phyloP scores from a whole-genome alignment of 1,139 yeast species.

The Nakaseomyces bracarensis region DNA sequence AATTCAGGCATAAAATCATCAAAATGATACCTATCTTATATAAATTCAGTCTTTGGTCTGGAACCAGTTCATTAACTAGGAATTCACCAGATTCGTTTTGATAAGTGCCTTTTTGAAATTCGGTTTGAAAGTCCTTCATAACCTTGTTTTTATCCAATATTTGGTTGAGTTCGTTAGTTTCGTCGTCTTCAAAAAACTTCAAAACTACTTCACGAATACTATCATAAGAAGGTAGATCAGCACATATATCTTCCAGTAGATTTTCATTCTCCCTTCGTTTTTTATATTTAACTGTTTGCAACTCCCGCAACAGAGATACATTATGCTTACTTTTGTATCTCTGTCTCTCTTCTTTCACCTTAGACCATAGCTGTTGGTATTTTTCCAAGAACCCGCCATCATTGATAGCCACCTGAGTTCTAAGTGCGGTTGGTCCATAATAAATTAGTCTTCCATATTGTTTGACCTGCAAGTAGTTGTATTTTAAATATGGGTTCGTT shows the following conservation, averaged over 20 bases:
- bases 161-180: slow-evolving; percentile 15
- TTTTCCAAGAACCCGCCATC: slow-evolving; percentile 19
- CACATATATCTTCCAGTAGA: slow-evolving; percentile 15
- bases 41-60: slow-evolving; percentile 18
- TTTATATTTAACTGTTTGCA: slow-evolving; percentile 8
- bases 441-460: slow-evolving; percentile 16
- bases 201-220: slow-evolving; percentile 13
- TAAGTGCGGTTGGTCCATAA: slow-evolving; percentile 27
- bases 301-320: slow-evolving; percentile 9
- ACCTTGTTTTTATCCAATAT: slow-evolving; percentile 23
- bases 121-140: slow-evolving; percentile 16
- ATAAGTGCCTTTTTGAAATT: slow-evolving; percentile 14
- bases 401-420: slow-evolving; percentile 16
- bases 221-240: slow-evolving; percentile 21
- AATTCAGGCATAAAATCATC: slow-evolving; percentile 18
- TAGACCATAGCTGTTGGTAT: slow-evolving; percentile 21
- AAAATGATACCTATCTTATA: slow-evolving; percentile 24
- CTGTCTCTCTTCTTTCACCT: slow-evolving; percentile 20
- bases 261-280: slow-evolving; percentile 6
- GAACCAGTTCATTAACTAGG: slow-evolving; percentile 11
- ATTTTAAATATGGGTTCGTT: slow-evolving; percentile 17
- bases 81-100: slow-evolving; percentile 10
- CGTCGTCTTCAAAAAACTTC: slow-evolving; percentile 17
- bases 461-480: slow-evolving; percentile 14
- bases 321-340: slow-evolving; percentile 17